A percentile compares a stretch with the other conserved stretches of the same genome.
Evolutionary conservation across 2,329 filamentous ascomycete genomes (phyloP).

Genomic region (Exophiala sideris): DNA sequence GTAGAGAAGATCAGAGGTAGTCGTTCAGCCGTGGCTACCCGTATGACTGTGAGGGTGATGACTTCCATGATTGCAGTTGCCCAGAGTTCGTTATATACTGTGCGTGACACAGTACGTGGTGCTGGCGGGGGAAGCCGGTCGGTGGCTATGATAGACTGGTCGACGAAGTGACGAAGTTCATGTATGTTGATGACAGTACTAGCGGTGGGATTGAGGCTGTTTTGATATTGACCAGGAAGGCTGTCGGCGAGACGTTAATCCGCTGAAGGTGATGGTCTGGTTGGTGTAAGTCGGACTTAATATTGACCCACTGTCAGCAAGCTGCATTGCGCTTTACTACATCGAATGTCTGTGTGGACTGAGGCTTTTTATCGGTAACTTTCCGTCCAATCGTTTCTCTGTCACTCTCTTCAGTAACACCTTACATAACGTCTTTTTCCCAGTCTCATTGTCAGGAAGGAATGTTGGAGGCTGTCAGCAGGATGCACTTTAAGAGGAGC

Average conservation of each 20-base stretch:
- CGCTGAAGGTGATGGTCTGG: slow-evolving; percentile 22
- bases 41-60: too few species aligned
- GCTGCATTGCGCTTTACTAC: slow-evolving; percentile 29
- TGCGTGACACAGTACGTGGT: too few species aligned
- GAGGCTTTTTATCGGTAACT: background rate
- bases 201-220: background rate
- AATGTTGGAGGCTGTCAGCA: slow-evolving; percentile 1
- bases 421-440: background rate
- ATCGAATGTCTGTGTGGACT: background rate
- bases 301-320: slow-evolving; percentile 16
- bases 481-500: slow-evolving; percentile 2
- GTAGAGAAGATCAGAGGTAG: slow-evolving; percentile 8
- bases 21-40: too few species aligned
- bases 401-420: background rate
- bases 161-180: slow-evolving; percentile 14
- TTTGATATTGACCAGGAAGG: background rate
- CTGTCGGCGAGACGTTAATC: slow-evolving; percentile 13
- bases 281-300: slow-evolving; percentile 19
- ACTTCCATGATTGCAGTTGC: too few species aligned
- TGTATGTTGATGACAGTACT: slow-evolving; percentile 17
- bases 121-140: too few species aligned
- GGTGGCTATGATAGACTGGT: background rate
- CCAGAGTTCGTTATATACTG: too few species aligned
- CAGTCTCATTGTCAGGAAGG: background rate
- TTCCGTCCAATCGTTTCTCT: background rate